Percentiles rank a stretch among this genome's conserved stretches.
phyloP scores from a whole-genome alignment of 2,329 filamentous ascomycete genomes.

The Penicillium digitatum region DNA sequence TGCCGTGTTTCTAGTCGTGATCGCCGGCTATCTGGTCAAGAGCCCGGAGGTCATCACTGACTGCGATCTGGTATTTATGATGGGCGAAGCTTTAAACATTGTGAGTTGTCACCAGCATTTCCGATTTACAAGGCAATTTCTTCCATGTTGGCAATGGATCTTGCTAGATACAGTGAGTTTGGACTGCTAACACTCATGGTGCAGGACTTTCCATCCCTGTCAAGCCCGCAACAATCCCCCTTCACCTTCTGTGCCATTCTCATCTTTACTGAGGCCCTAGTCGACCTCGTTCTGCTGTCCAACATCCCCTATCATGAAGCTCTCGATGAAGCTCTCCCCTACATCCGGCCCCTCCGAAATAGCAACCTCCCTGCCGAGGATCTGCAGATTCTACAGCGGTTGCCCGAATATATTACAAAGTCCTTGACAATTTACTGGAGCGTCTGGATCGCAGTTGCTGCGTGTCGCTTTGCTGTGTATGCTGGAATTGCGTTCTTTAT shows the following conservation, averaged over 20 bases:
- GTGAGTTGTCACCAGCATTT: conserved; percentile 46
- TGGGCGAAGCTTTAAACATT: conserved; percentile 79
- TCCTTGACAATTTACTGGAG: conserved; percentile 36
- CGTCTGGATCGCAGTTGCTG: conserved; percentile 38
- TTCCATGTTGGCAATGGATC: neutral
- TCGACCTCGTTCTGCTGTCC: conserved; percentile 62
- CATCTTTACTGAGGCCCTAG: conserved; percentile 60
- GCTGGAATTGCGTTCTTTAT: conserved; percentile 38
- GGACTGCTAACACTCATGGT: conserved; percentile 5
- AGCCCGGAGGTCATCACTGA: conserved; percentile 69
- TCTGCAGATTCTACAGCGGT: conserved; percentile 17
- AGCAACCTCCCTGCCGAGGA: conserved; percentile 23
- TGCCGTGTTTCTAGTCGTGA: conserved; percentile 77
- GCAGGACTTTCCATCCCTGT: conserved; percentile 60
- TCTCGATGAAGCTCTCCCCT: conserved; percentile 54
- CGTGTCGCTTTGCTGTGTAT: conserved; percentile 35
- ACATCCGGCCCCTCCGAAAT: conserved; percentile 25
- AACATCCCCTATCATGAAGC: conserved; percentile 62
- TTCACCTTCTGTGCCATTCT: conserved; percentile 66
- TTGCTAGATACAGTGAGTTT: neutral
- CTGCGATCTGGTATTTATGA: conserved; percentile 72
- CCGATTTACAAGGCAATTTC: neutral
- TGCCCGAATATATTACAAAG: conserved; percentile 25
- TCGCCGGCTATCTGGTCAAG: conserved; percentile 78
- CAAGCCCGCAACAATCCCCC: conserved; percentile 59